phyloP scores from a whole-genome alignment of 2,329 filamentous ascomycete species.

The Paraphaeosphaeria sporulosa region DNA sequence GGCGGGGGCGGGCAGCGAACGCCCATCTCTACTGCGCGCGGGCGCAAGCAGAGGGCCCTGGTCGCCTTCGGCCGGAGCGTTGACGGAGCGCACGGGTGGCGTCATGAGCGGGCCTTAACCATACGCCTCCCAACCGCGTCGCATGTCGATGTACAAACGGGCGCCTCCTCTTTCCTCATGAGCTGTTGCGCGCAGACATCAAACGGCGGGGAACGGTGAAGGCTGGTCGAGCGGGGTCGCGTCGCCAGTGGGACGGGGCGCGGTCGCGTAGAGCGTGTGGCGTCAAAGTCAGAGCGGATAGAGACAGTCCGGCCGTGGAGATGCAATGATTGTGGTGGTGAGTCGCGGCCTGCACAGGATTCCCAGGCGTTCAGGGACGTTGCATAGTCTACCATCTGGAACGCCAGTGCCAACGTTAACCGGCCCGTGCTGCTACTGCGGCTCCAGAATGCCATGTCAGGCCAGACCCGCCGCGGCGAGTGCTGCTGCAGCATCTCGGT shows the following conservation, averaged over 20 bases:
- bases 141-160: constrained; percentile 42
- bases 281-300: constrained; percentile 14
- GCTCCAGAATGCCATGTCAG: background rate
- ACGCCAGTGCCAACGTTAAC: constrained; percentile 7
- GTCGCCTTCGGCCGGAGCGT: constrained; percentile 47
- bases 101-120: constrained; percentile 54
- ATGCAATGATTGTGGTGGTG: constrained; percentile 10
- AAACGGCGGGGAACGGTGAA: constrained; percentile 22
- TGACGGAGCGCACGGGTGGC: constrained; percentile 50
- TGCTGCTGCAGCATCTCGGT: background rate
- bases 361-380: constrained; percentile 4
- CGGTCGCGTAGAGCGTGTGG: constrained; percentile 13
- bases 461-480: background rate
- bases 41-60: constrained; percentile 54
- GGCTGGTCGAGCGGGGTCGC: constrained; percentile 22
- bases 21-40: constrained; percentile 58
- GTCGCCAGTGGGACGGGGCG: constrained; percentile 14
- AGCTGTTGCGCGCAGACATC: constrained; percentile 32
- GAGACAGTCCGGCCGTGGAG: constrained; percentile 12
- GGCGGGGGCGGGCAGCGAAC: constrained; percentile 61
- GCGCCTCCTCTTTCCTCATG: constrained; percentile 45
- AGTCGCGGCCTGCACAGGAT: constrained; percentile 12
- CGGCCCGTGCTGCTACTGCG: constrained; percentile 8
- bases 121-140: constrained; percentile 46
- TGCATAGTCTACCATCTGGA: constrained; percentile 5